Evolutionary conservation across 768 basidiomycete genomes (phyloP).

Genomic region (Amanita polypyramis): DNA sequence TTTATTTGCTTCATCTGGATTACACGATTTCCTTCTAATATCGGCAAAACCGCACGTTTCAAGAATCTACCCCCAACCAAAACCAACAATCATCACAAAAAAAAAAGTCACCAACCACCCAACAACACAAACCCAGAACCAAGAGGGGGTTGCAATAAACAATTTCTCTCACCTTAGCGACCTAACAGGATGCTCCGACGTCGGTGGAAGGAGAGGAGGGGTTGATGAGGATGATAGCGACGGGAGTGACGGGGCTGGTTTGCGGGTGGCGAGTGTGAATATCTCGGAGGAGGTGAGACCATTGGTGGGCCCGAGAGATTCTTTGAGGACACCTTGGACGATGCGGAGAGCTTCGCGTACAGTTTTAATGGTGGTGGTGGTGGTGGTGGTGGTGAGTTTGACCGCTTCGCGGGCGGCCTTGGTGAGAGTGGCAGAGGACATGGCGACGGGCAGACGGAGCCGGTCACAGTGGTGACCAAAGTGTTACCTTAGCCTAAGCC

Average conservation of each 20-base stretch:
- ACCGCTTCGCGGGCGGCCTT: background rate
- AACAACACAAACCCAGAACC: too few relatives aligned
- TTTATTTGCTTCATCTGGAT: conserved; percentile 29
- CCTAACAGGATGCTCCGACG: conserved; percentile 37
- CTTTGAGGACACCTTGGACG: conserved; percentile 21
- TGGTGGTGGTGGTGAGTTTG: background rate
- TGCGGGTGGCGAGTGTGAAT: conserved; percentile 22
- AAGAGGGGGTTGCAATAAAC: too few relatives aligned
- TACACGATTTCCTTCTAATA: conserved; percentile 29
- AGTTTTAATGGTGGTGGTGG: background rate
- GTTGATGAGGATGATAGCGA: too few relatives aligned
- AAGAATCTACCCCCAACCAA: conserved; percentile 45
- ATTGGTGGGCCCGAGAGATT: conserved; percentile 16
- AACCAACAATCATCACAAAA: background rate
- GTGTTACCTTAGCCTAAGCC: too few relatives aligned
- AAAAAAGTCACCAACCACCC: background rate
- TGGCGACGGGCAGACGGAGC: too few relatives aligned
- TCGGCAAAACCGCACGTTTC: conserved; percentile 39
- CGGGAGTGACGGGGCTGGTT: conserved; percentile 15
- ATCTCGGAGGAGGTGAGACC: conserved; percentile 29
- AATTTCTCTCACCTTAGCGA: conserved; percentile 43
- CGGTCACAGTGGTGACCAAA: too few relatives aligned
- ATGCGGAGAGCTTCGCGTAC: conserved; percentile 10
- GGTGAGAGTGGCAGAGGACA: too few relatives aligned
- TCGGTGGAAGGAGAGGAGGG: conserved; percentile 20